Percentiles rank a stretch among this genome's conserved stretches.
These are phyloP conservation scores for Porodaedalea pini DNA, from an alignment of 1,284 basidiomycete species.

Conservation along the genomic window DNA sequence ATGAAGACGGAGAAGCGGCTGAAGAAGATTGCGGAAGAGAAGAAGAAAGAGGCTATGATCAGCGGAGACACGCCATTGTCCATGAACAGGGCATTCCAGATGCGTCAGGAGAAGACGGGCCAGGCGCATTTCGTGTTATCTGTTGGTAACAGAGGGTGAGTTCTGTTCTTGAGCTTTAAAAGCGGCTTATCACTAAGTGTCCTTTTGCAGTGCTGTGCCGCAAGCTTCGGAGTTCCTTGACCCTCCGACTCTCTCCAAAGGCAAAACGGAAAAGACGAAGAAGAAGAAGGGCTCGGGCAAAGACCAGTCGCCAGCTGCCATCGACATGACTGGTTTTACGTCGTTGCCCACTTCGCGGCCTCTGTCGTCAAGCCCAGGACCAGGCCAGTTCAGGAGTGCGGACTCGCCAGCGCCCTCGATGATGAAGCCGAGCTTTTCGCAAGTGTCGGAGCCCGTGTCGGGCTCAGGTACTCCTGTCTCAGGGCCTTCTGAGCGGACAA, in stretches of 20 bases:
- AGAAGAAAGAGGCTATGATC: slow-evolving; percentile 86
- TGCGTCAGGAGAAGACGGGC: slow-evolving; percentile 86
- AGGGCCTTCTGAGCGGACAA: slow-evolving; percentile 52
- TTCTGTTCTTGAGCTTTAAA: slow-evolving; percentile 24
- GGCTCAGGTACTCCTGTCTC: slow-evolving; percentile 50
- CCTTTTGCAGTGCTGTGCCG: slow-evolving; percentile 64
- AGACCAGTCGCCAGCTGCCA: slow-evolving; percentile 39
- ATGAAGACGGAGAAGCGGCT: slow-evolving; percentile 93
- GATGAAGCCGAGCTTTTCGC: slow-evolving; percentile 66
- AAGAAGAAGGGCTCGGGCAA: slow-evolving; percentile 66
- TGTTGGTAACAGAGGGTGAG: slow-evolving; percentile 88
- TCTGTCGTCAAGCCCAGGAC: slow-evolving; percentile 42
- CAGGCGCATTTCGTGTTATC: slow-evolving; percentile 93
- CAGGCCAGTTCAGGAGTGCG: slow-evolving; percentile 48
- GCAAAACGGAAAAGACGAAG: slow-evolving; percentile 75
- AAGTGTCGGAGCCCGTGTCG: slow-evolving; percentile 53
- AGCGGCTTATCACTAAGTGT: slow-evolving; percentile 10
- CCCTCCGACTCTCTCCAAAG: slow-evolving; percentile 64
- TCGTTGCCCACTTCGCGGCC: slow-evolving; percentile 57
- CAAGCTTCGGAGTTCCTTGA: slow-evolving; percentile 77
- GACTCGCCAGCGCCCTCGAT: slow-evolving; percentile 57
- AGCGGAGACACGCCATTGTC: slow-evolving; percentile 91
- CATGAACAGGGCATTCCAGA: slow-evolving; percentile 88
- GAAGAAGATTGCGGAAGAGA: slow-evolving; percentile 92
- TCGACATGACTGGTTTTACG: slow-evolving; percentile 63